These are phyloP conservation scores for Stereum hirsutum DNA, from an alignment of 1,284 basidiomycete genomes.

Conservation along the genomic window DNA sequence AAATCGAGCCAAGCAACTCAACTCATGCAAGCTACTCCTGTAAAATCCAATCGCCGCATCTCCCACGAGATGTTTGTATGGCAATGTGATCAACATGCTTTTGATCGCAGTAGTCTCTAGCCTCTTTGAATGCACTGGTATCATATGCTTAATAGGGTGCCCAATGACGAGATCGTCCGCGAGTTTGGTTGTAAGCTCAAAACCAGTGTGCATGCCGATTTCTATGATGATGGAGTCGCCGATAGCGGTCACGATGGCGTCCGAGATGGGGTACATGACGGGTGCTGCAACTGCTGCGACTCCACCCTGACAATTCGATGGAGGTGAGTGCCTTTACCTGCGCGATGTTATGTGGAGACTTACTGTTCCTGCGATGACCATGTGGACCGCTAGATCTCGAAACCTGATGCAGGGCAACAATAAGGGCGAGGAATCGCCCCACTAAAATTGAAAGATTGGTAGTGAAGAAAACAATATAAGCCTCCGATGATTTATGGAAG, in stretches of 20 bases:
- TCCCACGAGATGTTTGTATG: constrained; percentile 47
- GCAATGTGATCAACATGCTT: constrained; percentile 47
- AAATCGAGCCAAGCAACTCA: too few species aligned
- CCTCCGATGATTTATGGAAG: too few species aligned
- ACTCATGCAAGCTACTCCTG: constrained; percentile 49
- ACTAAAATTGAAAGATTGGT: constrained; percentile 22
- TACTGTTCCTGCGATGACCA: constrained; percentile 51
- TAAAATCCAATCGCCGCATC: constrained; percentile 57
- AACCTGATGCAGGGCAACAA: constrained; percentile 59
- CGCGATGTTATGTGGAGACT: constrained; percentile 13
- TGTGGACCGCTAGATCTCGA: constrained; percentile 52
- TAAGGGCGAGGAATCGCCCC: constrained; percentile 57
- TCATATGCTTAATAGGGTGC: constrained; percentile 35
- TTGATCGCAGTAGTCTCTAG: constrained; percentile 52
- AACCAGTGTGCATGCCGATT: constrained; percentile 42
- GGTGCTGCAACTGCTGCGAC: constrained; percentile 45
- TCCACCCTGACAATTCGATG: constrained; percentile 46
- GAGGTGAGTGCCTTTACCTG: background rate
- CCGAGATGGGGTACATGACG: constrained; percentile 45
- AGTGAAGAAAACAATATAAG: constrained; percentile 23
- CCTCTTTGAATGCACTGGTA: constrained; percentile 42
- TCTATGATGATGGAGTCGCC: constrained; percentile 51
- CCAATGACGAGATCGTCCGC: constrained; percentile 47
- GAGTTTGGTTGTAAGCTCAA: constrained; percentile 38
- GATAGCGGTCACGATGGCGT: constrained; percentile 37